Evolutionary conservation across 352 stramenopile species (phyloP).

Genomic region (Plasmopara halstedii): DNA sequence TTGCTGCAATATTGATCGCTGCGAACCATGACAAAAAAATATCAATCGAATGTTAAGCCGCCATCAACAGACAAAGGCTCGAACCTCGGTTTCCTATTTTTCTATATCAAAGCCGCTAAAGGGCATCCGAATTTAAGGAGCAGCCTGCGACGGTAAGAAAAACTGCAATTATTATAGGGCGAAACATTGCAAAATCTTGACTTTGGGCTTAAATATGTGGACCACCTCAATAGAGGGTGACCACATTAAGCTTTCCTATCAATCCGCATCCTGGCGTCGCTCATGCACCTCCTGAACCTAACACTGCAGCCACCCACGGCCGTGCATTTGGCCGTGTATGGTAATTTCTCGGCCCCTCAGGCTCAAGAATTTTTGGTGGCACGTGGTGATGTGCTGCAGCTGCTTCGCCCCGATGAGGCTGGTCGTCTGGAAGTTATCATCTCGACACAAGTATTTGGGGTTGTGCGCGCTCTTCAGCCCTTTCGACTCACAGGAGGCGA

Average conservation of each 20-base stretch:
- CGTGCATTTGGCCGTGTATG: conserved; percentile 81
- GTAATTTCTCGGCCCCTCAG: conserved; percentile 88
- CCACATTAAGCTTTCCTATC: conserved; percentile 1
- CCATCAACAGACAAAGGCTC: too few relatives aligned
- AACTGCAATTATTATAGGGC: too few relatives aligned
- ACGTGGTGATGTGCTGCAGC: conserved; percentile 90
- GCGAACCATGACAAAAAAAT: too few relatives aligned
- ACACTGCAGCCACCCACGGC: conserved; percentile 80
- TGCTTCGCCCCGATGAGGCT: conserved; percentile 80
- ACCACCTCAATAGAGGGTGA: background rate
- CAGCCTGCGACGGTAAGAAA: too few relatives aligned
- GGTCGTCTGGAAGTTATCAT: conserved; percentile 75
- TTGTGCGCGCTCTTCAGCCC: conserved; percentile 88
- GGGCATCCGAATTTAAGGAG: too few relatives aligned
- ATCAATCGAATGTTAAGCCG: too few relatives aligned
- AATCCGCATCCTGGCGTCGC: background rate
- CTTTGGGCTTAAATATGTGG: conserved; percentile 1
- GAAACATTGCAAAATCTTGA: too few relatives aligned
- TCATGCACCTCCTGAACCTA: conserved; percentile 86
- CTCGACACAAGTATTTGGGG: conserved; percentile 84
- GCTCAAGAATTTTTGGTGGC: conserved; percentile 94
- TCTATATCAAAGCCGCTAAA: too few relatives aligned
- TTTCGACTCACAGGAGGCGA: conserved; percentile 83
- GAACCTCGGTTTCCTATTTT: too few relatives aligned
- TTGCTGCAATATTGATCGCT: too few relatives aligned